Evolutionary conservation across 179 eudicot species (phyloP).

Genomic region (Dionaea muscipula): DNA sequence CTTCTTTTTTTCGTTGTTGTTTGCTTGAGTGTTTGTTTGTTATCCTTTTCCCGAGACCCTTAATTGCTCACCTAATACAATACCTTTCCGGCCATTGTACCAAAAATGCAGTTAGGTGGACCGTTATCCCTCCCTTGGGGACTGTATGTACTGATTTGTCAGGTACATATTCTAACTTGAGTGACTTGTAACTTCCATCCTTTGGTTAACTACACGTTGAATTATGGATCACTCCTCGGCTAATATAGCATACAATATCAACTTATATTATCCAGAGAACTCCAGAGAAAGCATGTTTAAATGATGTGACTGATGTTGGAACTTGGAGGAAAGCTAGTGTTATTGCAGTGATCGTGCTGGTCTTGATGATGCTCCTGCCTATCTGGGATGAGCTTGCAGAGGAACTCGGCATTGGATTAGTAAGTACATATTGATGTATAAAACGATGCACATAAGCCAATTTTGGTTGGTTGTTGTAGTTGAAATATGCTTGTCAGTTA

Average conservation of each 20-base stretch:
- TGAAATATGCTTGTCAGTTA: no score
- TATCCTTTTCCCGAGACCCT: neutral
- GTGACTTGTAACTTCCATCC: neutral
- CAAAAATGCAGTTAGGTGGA: conserved; percentile 62
- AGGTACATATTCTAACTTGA: conserved; percentile 29
- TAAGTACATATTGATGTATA: conserved; percentile 39
- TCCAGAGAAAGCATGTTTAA: conserved; percentile 87
- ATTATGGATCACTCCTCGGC: neutral
- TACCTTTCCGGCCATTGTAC: neutral
- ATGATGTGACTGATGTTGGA: conserved; percentile 90
- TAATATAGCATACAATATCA: conserved; percentile 4
- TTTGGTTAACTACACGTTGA: neutral
- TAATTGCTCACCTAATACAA: no score
- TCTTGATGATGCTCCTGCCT: conserved; percentile 69
- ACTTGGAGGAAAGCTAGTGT: conserved; percentile 65
- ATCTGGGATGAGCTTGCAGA: conserved; percentile 96
- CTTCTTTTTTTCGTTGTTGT: no score
- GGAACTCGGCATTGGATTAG: conserved; percentile 81
- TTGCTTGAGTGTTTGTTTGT: no score
- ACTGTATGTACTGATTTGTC: conserved; percentile 79
- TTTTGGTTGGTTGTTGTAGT: conserved; percentile 5
- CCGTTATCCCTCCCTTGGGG: conserved; percentile 99
- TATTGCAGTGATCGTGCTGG: conserved; percentile 34
- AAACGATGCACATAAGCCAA: neutral
- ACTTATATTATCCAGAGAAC: conserved; percentile 51